Base-by-base conservation (phyloP, 1,284 basidiomycete species). In the Cryptococcus sp. region DNA sequence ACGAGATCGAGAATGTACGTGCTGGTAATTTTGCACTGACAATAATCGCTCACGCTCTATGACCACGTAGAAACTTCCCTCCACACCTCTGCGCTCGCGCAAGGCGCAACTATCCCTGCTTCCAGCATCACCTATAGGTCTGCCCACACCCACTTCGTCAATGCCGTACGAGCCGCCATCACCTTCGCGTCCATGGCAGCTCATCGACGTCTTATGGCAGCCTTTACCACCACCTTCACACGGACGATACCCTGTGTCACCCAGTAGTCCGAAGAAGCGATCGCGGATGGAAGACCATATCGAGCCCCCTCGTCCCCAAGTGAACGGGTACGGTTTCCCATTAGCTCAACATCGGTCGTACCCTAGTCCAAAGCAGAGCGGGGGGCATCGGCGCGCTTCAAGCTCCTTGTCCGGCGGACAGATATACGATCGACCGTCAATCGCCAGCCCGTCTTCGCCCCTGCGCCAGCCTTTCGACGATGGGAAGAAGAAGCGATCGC, bases 121-220 rank as follows among this genome's bases (percentile, higher is more conserved):
- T 45, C 62, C 61, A 51, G 52, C 50, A 50, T 68, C 55, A 52
- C 64, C 59, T 23, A 43, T 63, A 54, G 51, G 42, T 47, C 57
- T 39, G 16, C 55, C 62, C 43, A 17, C 62, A 58, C 41, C 46
- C 16, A 58, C 57, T 50, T 61, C 64, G 16, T 47, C 57, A 4
- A 50, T 66, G 1, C 58, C 68, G 1, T 76, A 75, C 57, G 71
- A 73, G 46, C 74, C 71, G 0, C 74, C 76, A 15, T 77, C 76
- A 3, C 74, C 73, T 3, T 69, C 69, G 11, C 67, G 76, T 3
- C 74, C 76, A 19, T 75, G 75, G 74, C 72, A 73, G 55, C 64
- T 77, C 2, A 72, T 72, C 53, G 74, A 76, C 46, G 71, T 74
- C 2, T 61, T 76, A 23, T 75, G 74, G 72, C 74, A 77, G 55